A percentile compares a stretch with the other conserved stretches of the same genome.
Conservation (phyloP, 2,329 filamentous ascomycete species). For the Elsinoe necatrix region DNA sequence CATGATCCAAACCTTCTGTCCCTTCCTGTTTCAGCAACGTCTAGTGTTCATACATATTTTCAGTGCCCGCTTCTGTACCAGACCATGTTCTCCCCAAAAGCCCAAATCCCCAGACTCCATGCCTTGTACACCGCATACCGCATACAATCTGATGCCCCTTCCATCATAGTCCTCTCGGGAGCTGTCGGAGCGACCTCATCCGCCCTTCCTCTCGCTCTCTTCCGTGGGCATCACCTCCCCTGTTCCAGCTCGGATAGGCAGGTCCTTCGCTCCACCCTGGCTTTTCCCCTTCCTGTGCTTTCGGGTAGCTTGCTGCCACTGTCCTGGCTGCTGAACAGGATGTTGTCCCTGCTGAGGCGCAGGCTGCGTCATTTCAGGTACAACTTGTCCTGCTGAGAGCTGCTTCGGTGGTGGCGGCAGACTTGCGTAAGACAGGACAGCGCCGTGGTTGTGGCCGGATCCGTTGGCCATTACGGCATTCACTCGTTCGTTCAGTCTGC, state of each 20-base stretch:
- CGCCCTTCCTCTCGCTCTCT: constrained; percentile 40
- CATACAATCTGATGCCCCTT: background rate
- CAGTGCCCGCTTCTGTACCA: background rate
- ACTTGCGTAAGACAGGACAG: constrained; percentile 11
- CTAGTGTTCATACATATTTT: constrained; percentile 2
- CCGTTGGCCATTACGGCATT: constrained; percentile 20
- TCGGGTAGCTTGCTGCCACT: constrained; percentile 24
- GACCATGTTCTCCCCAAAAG: constrained; percentile 11
- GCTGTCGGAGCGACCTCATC: constrained; percentile 23
- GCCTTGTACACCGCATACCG: constrained; percentile 27
- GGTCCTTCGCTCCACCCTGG: constrained; percentile 20
- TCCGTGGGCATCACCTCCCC: constrained; percentile 38
- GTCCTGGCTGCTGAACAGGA: background rate
- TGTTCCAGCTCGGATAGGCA: constrained; percentile 24
- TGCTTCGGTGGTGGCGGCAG: constrained; percentile 2
- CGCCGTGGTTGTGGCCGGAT: constrained; percentile 6
- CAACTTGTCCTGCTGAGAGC: background rate
- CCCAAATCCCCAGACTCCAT: constrained; percentile 31
- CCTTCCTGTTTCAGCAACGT: background rate
- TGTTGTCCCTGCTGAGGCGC: constrained; percentile 11
- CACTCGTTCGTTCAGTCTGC: constrained; percentile 21
- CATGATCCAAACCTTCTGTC: background rate
- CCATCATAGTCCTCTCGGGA: too few species aligned
- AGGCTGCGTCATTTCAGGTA: background rate
- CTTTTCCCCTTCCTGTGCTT: constrained; percentile 31